Conservation (phyloP, 2,329 filamentous ascomycete species). For the Allantophomopsis lycopodina region DNA sequence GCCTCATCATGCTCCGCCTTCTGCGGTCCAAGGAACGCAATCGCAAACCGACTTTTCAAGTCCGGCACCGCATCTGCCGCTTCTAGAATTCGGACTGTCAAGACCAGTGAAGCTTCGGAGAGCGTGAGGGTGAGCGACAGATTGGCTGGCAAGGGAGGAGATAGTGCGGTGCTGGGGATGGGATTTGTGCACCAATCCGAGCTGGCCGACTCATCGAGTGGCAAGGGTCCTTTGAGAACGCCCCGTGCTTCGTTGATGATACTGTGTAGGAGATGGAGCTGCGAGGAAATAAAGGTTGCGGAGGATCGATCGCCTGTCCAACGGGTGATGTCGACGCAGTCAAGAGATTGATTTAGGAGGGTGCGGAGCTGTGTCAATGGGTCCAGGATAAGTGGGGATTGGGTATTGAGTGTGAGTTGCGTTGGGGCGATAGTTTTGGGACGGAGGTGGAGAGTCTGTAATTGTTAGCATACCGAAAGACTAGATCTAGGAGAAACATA, state of each 20-base stretch:
- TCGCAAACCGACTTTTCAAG: slow-evolving; percentile 53
- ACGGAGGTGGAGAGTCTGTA: slow-evolving; percentile 61
- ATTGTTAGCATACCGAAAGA: slow-evolving; percentile 6
- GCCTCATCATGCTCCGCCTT: slow-evolving; percentile 67
- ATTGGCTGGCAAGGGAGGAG: slow-evolving; percentile 46
- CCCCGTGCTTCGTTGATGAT: slow-evolving; percentile 35
- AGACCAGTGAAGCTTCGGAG: slow-evolving; percentile 55
- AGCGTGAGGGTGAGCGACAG: slow-evolving; percentile 65
- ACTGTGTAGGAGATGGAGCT: slow-evolving; percentile 40
- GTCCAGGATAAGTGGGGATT: slow-evolving; percentile 41
- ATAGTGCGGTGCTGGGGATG: slow-evolving; percentile 31
- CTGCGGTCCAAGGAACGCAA: slow-evolving; percentile 51
- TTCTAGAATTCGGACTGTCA: slow-evolving; percentile 58
- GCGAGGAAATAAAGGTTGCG: slow-evolving; percentile 33
- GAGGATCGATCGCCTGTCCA: slow-evolving; percentile 54
- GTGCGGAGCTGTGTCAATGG: slow-evolving; percentile 60
- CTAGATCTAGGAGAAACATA: slow-evolving; percentile 27
- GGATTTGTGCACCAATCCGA: slow-evolving; percentile 5
- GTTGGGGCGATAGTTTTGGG: slow-evolving; percentile 48
- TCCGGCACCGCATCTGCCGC: slow-evolving; percentile 47
- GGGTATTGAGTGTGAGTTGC: slow-evolving; percentile 19
- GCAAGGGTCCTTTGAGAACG: slow-evolving; percentile 39
- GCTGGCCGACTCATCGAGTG: slow-evolving; percentile 1
- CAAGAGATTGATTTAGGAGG: slow-evolving; percentile 71
- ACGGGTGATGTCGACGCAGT: slow-evolving; percentile 66